Evolutionary conservation across 1,284 basidiomycete species (phyloP).

Genomic region (Ustilago hordei): DNA sequence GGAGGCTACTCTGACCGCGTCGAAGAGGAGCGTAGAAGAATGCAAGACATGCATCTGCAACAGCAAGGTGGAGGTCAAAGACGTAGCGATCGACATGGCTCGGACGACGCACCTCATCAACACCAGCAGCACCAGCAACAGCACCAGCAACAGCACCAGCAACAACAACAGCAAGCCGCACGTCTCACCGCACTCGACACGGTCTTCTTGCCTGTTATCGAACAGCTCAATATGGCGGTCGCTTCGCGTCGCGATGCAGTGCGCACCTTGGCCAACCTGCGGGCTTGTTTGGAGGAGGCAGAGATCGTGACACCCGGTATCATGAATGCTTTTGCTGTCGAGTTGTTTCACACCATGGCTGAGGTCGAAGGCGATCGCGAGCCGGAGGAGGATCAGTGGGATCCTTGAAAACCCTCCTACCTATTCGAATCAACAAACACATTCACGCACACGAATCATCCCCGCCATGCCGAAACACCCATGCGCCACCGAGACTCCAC

Average conservation of each 20-base stretch:
- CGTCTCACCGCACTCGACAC: constrained; percentile 57
- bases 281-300: constrained; percentile 52
- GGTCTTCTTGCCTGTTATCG: constrained; percentile 62
- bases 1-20: constrained; percentile 26
- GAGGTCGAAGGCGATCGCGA: constrained; percentile 51
- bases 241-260: constrained; percentile 55
- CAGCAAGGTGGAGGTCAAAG: constrained; percentile 6
- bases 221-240: constrained; percentile 61
- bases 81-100: constrained; percentile 8
- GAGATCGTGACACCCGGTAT: constrained; percentile 63
- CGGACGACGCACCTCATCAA: constrained; percentile 10
- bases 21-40: constrained; percentile 49
- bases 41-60: constrained; percentile 47
- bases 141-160: background rate
- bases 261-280: constrained; percentile 48
- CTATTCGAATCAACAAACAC: background rate
- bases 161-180: constrained; percentile 26
- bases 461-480: background rate
- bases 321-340: constrained; percentile 65
- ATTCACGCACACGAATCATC: background rate
- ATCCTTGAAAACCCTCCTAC: constrained; percentile 9
- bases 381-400: constrained; percentile 51
- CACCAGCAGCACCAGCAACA: constrained; percentile 18
- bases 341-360: constrained; percentile 63
- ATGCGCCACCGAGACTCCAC: constrained; percentile 1